Evolutionary conservation across 305 asterid species (phyloP).

Genomic region (Salvia sclarea): DNA sequence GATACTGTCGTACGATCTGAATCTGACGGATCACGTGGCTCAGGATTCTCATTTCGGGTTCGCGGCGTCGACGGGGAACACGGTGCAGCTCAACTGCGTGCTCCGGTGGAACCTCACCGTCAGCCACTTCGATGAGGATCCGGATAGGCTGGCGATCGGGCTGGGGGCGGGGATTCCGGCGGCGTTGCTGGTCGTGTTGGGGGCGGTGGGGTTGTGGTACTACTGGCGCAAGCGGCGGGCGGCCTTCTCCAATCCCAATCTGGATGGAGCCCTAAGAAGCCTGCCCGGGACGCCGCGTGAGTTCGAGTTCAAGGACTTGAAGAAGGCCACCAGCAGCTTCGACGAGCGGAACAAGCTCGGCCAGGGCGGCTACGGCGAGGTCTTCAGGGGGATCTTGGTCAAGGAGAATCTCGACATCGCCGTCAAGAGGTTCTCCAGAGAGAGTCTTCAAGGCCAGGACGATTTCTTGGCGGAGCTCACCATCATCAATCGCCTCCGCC

Average conservation of each 20-base stretch:
- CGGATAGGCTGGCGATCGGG: conserved; percentile 29
- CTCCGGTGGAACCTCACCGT: conserved; percentile 82
- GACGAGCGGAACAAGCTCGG: conserved; percentile 80
- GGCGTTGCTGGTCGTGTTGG: conserved; percentile 41
- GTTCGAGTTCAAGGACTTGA: conserved; percentile 67
- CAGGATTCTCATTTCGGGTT: conserved; percentile 81
- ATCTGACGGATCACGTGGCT: conserved; percentile 41
- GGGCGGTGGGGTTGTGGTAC: conserved; percentile 41
- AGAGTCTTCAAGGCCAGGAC: conserved; percentile 70
- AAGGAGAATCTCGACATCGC: conserved; percentile 72
- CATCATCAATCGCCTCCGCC: conserved; percentile 87
- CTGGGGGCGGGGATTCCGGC: conserved; percentile 57
- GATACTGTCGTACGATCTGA: conserved; percentile 36
- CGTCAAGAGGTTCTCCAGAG: conserved; percentile 85
- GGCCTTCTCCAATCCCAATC: conserved; percentile 37
- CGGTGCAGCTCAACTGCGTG: conserved; percentile 62
- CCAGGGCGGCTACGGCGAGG: conserved; percentile 90
- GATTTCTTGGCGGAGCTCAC: conserved; percentile 97
- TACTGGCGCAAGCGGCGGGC: conserved; percentile 38
- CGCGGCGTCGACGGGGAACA: conserved; percentile 76
- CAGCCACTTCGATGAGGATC: conserved; percentile 39
- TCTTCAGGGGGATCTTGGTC: conserved; percentile 58
- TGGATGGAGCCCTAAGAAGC: conserved; percentile 65
- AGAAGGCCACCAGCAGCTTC: conserved; percentile 76
- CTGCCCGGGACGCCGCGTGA: conserved; percentile 86